These are phyloP conservation scores for Mycena citricolor DNA, from an alignment of 1,284 basidiomycete species.

Conservation along the genomic window DNA sequence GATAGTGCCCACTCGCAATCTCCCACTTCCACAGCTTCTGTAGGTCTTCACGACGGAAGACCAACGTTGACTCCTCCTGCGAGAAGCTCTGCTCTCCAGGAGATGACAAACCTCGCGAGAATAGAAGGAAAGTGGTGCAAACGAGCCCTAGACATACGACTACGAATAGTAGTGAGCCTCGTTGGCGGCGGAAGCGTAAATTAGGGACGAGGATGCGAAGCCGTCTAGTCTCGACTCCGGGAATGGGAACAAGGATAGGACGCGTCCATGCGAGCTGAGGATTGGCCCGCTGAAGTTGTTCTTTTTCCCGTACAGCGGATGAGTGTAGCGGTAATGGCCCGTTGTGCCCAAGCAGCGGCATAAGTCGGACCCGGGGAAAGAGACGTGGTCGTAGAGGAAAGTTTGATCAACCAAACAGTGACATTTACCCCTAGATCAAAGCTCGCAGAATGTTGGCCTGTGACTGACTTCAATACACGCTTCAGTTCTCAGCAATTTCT, in stretches of 20 bases:
- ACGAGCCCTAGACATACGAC: conserved; percentile 41
- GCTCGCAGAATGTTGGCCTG: too few relatives aligned
- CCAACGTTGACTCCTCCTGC: conserved; percentile 58
- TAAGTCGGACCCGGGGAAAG: too few relatives aligned
- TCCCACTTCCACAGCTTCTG: conserved; percentile 80
- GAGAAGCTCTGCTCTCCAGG: conserved; percentile 65
- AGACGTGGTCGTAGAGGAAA: too few relatives aligned
- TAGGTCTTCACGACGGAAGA: conserved; percentile 61
- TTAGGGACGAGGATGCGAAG: conserved; percentile 55
- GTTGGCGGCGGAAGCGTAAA: conserved; percentile 41
- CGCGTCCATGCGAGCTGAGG: conserved; percentile 39
- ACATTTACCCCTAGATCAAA: too few relatives aligned
- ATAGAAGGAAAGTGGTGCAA: conserved; percentile 43
- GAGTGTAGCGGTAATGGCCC: conserved; percentile 39
- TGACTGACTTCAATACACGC: too few relatives aligned
- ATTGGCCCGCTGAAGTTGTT: conserved; percentile 37
- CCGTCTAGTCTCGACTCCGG: conserved; percentile 45
- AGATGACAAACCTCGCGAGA: conserved; percentile 48
- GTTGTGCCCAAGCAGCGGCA: conserved; percentile 23
- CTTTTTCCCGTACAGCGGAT: conserved; percentile 42
- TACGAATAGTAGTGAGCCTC: conserved; percentile 39
- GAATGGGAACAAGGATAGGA: conserved; percentile 46
- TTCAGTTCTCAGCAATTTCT: too few relatives aligned
- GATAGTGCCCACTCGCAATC: conserved; percentile 72
- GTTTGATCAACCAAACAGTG: too few relatives aligned